phyloP scores from a whole-genome alignment of 1,284 basidiomycete species.

The Cryptococcus amylolentus region DNA sequence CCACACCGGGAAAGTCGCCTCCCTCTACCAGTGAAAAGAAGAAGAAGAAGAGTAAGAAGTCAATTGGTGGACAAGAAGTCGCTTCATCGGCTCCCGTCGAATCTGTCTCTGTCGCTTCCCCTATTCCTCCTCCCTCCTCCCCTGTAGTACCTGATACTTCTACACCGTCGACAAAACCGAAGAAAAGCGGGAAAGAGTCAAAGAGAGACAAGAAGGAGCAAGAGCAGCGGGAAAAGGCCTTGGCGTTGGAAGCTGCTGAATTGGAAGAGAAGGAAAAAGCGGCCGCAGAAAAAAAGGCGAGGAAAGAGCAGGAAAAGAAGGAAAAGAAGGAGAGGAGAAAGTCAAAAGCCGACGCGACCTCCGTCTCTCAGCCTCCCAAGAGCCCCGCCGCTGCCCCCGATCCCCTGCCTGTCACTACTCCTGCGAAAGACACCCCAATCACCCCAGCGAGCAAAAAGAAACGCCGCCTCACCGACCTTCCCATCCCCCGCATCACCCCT shows the following conservation, averaged over 20 bases:
- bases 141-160: background rate
- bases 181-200: background rate
- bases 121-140: background rate
- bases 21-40: background rate
- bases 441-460: background rate
- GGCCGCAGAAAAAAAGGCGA: background rate
- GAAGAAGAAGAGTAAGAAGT: background rate
- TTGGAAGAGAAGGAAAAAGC: background rate
- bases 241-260: background rate
- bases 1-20: background rate
- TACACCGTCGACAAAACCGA: background rate
- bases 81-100: background rate
- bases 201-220: background rate
- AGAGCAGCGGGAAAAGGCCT: background rate
- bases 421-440: background rate
- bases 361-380: background rate
- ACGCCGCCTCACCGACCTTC: conserved; percentile 1
- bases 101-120: background rate
- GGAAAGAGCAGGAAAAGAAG: background rate
- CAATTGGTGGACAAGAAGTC: too few relatives aligned
- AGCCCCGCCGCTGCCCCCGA: background rate
- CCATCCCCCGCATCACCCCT: background rate
- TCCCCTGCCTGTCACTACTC: background rate
- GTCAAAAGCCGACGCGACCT: background rate
- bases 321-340: background rate